Evolutionary conservation across 1,284 basidiomycete genomes (phyloP), one percentile per base, ranked within the genome.

Genomic region (Trametes sp.): DNA sequence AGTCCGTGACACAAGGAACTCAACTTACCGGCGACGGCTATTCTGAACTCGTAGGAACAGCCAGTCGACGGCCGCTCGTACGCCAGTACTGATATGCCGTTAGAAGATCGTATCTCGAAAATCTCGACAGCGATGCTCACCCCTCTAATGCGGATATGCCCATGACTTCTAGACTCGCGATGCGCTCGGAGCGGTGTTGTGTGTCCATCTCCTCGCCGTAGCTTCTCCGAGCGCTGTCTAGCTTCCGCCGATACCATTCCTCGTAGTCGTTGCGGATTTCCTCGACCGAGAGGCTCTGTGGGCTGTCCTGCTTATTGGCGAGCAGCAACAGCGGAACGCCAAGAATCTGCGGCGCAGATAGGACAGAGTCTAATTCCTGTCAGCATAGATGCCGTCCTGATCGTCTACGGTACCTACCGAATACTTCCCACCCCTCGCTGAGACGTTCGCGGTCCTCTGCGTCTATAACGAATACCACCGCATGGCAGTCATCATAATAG

Each of bases 401-500:
- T n/a, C 16, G 28, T 11, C 59, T 6, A 4, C 28, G 28, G 11
- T 31, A 77, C 90, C 62, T 77, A 96, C 95, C 94, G 72, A 98
- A 98, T 7, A 95, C 95, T 68, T 94, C 92, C 95, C 95, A 98
- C 14, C 93, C 93, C 79, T 97, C 95, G 59, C 89, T 87, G 46
- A 98, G 78, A 41, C 95, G 81, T 70, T 93, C 93, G 54, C 90
- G 82, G 80, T 98, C 95, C 61, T 90, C 86, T 5, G 94, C 94
- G 74, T 98, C 95, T 54, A 98, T 87, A 54, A 97, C 92, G 71
- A 93, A 97, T 31, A 92, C 93, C 48, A 98, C 93, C 10, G 95
- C 95, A 74, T 98, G 95, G 70, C 94, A 96, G 74, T 97, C 94
- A 62, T 94, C 92, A 73, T 96, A 98, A 78, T 98, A 98, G 69